Percentiles rank a stretch among this genome's conserved stretches.
Conservation (phyloP, 495 filamentous ascomycete species). For the Xylaria cubensis region DNA sequence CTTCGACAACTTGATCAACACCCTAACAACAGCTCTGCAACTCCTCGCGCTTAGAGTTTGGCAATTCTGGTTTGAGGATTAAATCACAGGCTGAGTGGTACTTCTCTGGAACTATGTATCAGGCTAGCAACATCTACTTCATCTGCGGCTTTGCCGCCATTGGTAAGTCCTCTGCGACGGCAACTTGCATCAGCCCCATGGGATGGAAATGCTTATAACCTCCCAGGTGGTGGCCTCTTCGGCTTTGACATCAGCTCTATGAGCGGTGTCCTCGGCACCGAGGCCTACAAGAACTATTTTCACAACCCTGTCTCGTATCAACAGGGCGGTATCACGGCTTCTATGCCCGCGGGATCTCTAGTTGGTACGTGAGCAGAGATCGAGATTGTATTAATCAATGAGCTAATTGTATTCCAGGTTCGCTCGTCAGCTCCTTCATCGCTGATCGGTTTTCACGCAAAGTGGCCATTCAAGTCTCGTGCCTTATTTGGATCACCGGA, state of each 20-base stretch:
- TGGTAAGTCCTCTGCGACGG: conserved; percentile 47
- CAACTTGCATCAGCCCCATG: background rate
- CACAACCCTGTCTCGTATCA: conserved; percentile 58
- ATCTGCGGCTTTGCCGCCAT: conserved; percentile 72
- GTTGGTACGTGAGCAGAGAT: conserved; percentile 45
- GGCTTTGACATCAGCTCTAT: conserved; percentile 78
- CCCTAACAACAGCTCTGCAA: background rate
- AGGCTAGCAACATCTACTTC: conserved; percentile 62
- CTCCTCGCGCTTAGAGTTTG: background rate
- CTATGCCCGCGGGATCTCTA: conserved; percentile 83
- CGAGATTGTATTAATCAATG: background rate
- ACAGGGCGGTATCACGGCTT: conserved; percentile 68
- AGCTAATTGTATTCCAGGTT: conserved; percentile 41
- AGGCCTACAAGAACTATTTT: conserved; percentile 69
- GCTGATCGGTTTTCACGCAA: conserved; percentile 73
- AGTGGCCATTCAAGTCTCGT: conserved; percentile 71
- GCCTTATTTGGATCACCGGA: conserved; percentile 73
- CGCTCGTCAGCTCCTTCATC: conserved; percentile 68
- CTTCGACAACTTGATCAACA: background rate
- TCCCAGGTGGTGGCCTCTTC: conserved; percentile 67
- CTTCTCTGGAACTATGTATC: conserved; percentile 39
- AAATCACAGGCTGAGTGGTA: background rate
- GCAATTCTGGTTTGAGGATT: background rate
- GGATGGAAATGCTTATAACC: background rate
- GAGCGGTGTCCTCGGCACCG: conserved; percentile 69